A percentile compares a stretch with the other conserved stretches of the same genome.
Conservation (phyloP, 345 rosid genomes). For the Lumnitzera littorea region DNA sequence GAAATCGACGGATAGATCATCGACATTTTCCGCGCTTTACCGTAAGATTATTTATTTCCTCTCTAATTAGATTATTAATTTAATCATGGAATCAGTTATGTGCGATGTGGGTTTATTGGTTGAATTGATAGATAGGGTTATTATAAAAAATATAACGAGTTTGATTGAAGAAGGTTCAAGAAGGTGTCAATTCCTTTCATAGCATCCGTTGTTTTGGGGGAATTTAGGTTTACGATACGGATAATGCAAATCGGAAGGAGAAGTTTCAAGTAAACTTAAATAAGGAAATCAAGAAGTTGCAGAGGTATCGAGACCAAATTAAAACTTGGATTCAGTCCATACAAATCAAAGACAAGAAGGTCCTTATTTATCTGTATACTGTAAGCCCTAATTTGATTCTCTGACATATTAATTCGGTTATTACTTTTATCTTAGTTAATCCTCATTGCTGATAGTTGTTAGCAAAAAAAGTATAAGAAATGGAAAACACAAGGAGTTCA, state of each 20-base stretch:
- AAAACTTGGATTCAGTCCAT: slow-evolving; percentile 98
- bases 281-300: slow-evolving; percentile 98
- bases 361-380: slow-evolving; percentile 3
- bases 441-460: too few species aligned
- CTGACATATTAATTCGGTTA: too few species aligned
- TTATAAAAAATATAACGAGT: too few species aligned
- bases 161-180: too few species aligned
- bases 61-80: background rate
- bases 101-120: too few species aligned
- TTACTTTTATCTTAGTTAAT: too few species aligned
- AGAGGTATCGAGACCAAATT: slow-evolving; percentile 97
- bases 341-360: slow-evolving; percentile 95
- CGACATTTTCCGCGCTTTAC: slow-evolving; percentile 77
- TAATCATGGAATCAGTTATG: background rate
- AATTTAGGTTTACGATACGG: slow-evolving; percentile 82
- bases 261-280: slow-evolving; percentile 94
- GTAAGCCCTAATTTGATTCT: too few species aligned
- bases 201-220: too few species aligned
- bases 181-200: too few species aligned
- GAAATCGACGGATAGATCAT: slow-evolving; percentile 81
- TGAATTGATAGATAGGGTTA: background rate
- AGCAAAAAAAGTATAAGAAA: too few species aligned
- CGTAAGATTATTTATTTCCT: slow-evolving; percentile 38
- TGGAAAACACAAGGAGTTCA: too few species aligned
- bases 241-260: slow-evolving; percentile 92